Conservation (phyloP, 2,329 filamentous ascomycete genomes). For the Colletotrichum lindemuthianum region DNA sequence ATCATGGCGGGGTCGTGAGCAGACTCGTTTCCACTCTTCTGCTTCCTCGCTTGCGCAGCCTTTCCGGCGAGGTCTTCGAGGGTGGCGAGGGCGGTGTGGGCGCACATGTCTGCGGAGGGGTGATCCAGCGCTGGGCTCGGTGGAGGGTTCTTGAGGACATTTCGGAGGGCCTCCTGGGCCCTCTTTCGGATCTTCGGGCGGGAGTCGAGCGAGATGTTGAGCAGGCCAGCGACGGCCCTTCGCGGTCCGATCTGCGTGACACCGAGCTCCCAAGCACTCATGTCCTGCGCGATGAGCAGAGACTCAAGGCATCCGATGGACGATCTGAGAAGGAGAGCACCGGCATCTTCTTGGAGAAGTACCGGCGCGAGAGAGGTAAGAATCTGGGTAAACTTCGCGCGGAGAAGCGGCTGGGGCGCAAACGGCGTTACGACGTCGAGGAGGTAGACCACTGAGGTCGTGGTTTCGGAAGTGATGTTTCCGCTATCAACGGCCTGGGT, state of each 20-base stretch:
- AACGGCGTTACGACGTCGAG: slow-evolving; percentile 91
- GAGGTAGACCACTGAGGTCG: slow-evolving; percentile 90
- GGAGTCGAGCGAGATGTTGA: slow-evolving; percentile 85
- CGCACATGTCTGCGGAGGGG: slow-evolving; percentile 95
- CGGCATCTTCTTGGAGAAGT: slow-evolving; percentile 80
- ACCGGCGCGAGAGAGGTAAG: slow-evolving; percentile 86
- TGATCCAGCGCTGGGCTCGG: slow-evolving; percentile 94
- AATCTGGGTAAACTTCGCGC: slow-evolving; percentile 95
- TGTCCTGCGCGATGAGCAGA: slow-evolving; percentile 89
- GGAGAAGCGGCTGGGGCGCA: slow-evolving; percentile 85
- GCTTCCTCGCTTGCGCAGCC: slow-evolving; percentile 70
- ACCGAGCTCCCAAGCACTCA: slow-evolving; percentile 85
- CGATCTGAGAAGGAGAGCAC: slow-evolving; percentile 85
- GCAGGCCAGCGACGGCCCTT: slow-evolving; percentile 84
- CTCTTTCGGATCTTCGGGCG: slow-evolving; percentile 94
- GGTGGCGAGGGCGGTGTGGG: slow-evolving; percentile 86
- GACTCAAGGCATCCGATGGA: slow-evolving; percentile 95
- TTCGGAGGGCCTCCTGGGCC: slow-evolving; percentile 87
- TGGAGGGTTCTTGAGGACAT: slow-evolving; percentile 84
- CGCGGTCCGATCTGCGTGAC: slow-evolving; percentile 86
- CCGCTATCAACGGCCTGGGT: slow-evolving; percentile 77
- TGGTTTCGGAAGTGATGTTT: slow-evolving; percentile 82
- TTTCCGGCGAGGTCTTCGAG: slow-evolving; percentile 78
- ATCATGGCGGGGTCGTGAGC: slow-evolving; percentile 85
- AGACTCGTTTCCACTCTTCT: slow-evolving; percentile 66